Base-by-base conservation (phyloP, 306 rosid species). In the Cicer yamashitae region DNA sequence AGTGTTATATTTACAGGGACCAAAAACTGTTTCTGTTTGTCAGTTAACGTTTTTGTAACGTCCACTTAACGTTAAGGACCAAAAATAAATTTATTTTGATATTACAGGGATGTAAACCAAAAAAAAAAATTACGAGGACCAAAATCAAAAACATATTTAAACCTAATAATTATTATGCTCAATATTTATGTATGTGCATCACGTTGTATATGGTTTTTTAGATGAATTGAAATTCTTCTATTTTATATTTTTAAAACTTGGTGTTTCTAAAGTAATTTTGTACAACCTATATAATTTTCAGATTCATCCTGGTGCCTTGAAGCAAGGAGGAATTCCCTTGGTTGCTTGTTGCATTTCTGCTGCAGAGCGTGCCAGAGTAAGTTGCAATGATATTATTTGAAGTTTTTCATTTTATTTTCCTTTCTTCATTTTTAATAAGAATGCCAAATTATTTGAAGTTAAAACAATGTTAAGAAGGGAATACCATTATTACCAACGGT, bases 231-330 rank as follows among this genome's bases (percentile, higher is more conserved):
- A 70, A 47, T 48, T 70, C 10, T 53, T 39, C 63, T 50, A 45
- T 39, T 74, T 82, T 30, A 47, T 52, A 46, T 0, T 44, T 40
- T 34, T 38, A 62, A 70, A 52, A 70, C 56, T 45, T 73, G 43
- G 39, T 74, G 50, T 22, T 13, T 78, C 73, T 75, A 75, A 60
- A 65, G 67, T 77, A 14, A 2, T 45, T 77, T 40, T 82, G 77
- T 63, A 43, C 17, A 48, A 69, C 56, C 73, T 71, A 58, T 68
- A 63, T 74, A 50, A 77, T 77, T 77, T 84, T 71, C 91, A 94
- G 98, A 90, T 94, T 78, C 98, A 94, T 88, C 98, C 98, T 1
- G 91, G 91, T 41, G 92, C 97, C 85, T 78, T 88, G 54, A 87
- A 86, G 88, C 85, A 83, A 81, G 98, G 98, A 75, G 98, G 97